Evolutionary conservation across 78 protist species (phyloP), one percentile per base, ranked within the genome.

Genomic region (slime mould (Dictyostelium discoideum)): DNA sequence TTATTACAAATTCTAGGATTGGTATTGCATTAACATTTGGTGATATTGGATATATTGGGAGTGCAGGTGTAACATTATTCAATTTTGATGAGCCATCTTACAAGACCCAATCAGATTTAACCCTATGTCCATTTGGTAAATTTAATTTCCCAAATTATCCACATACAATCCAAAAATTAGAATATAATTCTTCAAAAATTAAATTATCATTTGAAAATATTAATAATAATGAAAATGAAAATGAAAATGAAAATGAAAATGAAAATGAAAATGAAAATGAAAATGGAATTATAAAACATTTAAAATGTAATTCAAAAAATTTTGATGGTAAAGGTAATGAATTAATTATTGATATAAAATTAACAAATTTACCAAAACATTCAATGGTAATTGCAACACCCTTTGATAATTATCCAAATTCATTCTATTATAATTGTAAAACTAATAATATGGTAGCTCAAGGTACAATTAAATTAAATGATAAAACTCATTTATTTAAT

Each of bases 31-130:
- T 78, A n/a, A 78, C 84, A 42, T 37, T 78, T 78, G 84, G 65
- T 20, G 84, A 78, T 78, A 37, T 78, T n/a, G 50, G 65, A 5
- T 78, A 78, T 78, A 78, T 78, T 40, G 84, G 84, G 11, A 42
- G 29, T 37, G 84, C 60, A 10, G 10, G 65, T 78, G 84, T 78
- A 10, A 78, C 65, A 9, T n/a, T 78, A 14, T 78, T 78, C 13
- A 78, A 78, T 78, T 78, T 78, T 3, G 60, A 74, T 74, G 29
- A n/a, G 2, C 42, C 81, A 74, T 74, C 81, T 14, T 74, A 32
- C 6, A 74, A 74, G 37, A 74, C 81, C 4, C 39, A 74, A 74
- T 26, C 50, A 74, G 42, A 74, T 74, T 74, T 74, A 6, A 13
- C 46, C 0, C 13, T 74, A 74, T 74, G 37, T 2, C 81, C 81